Conservation (phyloP, 2,329 filamentous ascomycete genomes). For the Sporothrix mexicana region DNA sequence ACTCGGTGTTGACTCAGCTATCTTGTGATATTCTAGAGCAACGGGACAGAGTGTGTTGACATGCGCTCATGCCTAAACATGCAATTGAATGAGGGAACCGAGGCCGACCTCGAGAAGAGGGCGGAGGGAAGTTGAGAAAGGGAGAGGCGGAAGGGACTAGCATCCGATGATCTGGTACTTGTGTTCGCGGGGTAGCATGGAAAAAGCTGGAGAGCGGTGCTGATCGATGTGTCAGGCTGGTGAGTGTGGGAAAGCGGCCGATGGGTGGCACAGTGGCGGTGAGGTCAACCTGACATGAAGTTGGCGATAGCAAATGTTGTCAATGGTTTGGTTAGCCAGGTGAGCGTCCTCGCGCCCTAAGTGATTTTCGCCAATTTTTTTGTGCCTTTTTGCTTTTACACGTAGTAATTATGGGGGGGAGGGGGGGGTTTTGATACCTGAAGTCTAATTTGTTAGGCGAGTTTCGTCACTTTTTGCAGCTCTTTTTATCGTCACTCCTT, state of each 20-base stretch:
- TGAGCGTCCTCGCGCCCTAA: not conserved
- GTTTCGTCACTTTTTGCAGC: not conserved
- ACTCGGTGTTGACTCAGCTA: not conserved
- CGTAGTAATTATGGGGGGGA: too few species aligned
- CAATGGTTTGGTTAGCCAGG: not conserved
- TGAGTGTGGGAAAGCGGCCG: not conserved
- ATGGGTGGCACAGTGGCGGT: not conserved
- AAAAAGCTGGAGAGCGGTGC: not conserved
- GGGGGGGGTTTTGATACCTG: too few species aligned
- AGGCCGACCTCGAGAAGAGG: not conserved
- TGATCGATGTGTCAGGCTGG: not conserved
- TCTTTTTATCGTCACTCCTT: not conserved
- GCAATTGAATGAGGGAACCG: constrained; percentile 1
- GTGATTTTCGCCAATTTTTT: not conserved
- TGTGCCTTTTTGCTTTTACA: too few species aligned
- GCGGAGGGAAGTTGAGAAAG: not conserved
- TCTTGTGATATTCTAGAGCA: not conserved
- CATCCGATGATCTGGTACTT: not conserved
- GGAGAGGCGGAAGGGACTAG: not conserved
- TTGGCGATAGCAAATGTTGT: not conserved
- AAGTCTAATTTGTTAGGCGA: not conserved
- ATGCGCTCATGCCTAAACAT: not conserved
- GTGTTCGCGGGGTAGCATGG: not conserved
- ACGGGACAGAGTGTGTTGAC: not conserved
- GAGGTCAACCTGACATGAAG: not conserved